phyloP scores from a whole-genome alignment of 2,329 filamentous ascomycete species.

The Monosporascus sp. region DNA sequence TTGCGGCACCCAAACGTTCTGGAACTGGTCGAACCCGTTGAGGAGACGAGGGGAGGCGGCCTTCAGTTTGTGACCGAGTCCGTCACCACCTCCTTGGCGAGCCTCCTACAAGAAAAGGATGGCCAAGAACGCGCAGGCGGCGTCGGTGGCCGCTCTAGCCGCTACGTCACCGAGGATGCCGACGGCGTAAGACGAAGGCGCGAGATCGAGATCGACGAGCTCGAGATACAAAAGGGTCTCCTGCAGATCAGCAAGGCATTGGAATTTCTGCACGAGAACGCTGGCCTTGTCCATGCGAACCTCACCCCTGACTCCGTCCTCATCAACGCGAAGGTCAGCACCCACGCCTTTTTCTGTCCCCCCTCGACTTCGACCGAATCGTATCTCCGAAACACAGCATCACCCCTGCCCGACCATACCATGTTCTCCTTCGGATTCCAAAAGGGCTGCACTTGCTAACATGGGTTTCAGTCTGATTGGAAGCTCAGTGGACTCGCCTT shows the following conservation, averaged over 20 bases:
- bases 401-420: background rate
- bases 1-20: slow-evolving; percentile 87
- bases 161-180: slow-evolving; percentile 74
- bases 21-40: slow-evolving; percentile 89
- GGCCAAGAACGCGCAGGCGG: slow-evolving; percentile 70
- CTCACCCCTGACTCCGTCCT: slow-evolving; percentile 89
- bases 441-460: slow-evolving; percentile 20
- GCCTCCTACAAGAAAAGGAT: slow-evolving; percentile 81
- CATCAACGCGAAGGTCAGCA: slow-evolving; percentile 79
- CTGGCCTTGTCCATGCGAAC: slow-evolving; percentile 89
- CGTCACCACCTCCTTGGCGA: slow-evolving; percentile 82
- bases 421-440: too few relatives aligned
- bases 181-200: slow-evolving; percentile 67
- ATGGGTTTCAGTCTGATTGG: slow-evolving; percentile 72
- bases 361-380: background rate
- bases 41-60: slow-evolving; percentile 86
- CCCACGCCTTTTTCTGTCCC: background rate
- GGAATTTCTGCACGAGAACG: slow-evolving; percentile 93
- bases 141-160: slow-evolving; percentile 64
- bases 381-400: background rate
- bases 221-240: slow-evolving; percentile 95
- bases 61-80: slow-evolving; percentile 94
- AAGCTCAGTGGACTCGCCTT: slow-evolving; percentile 95
- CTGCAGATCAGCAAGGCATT: slow-evolving; percentile 90
- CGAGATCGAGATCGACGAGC: slow-evolving; percentile 89